These are phyloP conservation scores for Neonectria faginata DNA, from an alignment of 2,329 filamentous ascomycete species.

Conservation along the genomic window DNA sequence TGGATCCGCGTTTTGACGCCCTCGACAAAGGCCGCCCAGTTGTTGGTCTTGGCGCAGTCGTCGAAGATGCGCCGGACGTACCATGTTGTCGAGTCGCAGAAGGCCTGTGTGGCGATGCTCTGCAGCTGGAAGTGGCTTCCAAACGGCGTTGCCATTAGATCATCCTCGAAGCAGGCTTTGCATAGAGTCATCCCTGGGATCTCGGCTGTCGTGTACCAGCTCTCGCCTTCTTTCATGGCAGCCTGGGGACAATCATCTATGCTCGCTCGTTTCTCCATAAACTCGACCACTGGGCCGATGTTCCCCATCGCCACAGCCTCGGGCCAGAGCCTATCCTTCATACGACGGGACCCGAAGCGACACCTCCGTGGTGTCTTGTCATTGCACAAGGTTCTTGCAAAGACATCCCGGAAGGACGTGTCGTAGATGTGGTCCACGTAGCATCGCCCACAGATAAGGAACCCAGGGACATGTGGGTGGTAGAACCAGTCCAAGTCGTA, in stretches of 20 bases:
- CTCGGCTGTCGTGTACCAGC: slow-evolving; percentile 52
- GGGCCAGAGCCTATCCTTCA: slow-evolving; percentile 49
- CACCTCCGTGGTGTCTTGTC: slow-evolving; percentile 49
- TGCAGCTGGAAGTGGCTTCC: slow-evolving; percentile 44
- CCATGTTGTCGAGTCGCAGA: slow-evolving; percentile 50
- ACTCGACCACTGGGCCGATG: slow-evolving; percentile 44
- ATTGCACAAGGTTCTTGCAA: slow-evolving; percentile 35
- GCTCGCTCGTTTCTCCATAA: slow-evolving; percentile 44
- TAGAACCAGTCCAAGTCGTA: slow-evolving; percentile 54
- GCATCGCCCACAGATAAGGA: slow-evolving; percentile 53
- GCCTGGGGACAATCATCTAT: slow-evolving; percentile 36
- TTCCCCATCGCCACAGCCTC: slow-evolving; percentile 45
- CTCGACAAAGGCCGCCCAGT: slow-evolving; percentile 51
- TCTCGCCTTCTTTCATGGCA: slow-evolving; percentile 26
- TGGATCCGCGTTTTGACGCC: slow-evolving; percentile 46
- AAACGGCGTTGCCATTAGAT: slow-evolving; percentile 48
- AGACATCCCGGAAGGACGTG: slow-evolving; percentile 45
- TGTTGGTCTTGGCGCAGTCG: slow-evolving; percentile 37
- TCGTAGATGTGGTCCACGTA: slow-evolving; percentile 53
- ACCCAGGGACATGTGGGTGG: slow-evolving; percentile 49
- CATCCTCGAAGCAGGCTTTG: slow-evolving; percentile 53
- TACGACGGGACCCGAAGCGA: slow-evolving; percentile 49
- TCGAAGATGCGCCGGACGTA: slow-evolving; percentile 48
- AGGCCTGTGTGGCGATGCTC: slow-evolving; percentile 6
- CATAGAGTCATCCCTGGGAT: slow-evolving; percentile 52